Base-by-base conservation (phyloP, 768 basidiomycete species). In the Chalciporus chontae region DNA sequence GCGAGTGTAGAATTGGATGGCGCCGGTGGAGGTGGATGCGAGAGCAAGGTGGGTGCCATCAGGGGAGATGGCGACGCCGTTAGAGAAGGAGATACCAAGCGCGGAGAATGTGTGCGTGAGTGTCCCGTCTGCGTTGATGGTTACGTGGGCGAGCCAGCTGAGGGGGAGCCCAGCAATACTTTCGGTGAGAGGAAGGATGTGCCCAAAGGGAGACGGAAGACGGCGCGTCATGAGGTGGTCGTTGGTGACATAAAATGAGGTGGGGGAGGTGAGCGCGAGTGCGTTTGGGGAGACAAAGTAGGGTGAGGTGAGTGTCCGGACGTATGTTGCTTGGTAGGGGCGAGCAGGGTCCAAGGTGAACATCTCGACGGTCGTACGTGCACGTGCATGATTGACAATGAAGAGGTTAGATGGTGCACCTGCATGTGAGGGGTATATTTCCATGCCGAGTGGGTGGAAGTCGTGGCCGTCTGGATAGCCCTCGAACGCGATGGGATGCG, bases 391-490 rank as follows among this genome's bases (percentile, higher is more conserved):
- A 68, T 89, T 90, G 58, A 86, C 70, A 40, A 81, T 71, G 65
- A 83, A 86, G 42, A 88, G 70, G 56, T 77, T 77, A 42, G 83
- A 83, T 4, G 70, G 42, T 42, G 76, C 71, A 3, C 77, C 75
- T 8, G 64, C 58, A 52, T 67, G 61, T 0, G 80, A 82, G 5
- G 79, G 81, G 58, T 74, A 80, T 2, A 80, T 59, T 26, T 79
- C 84, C 44, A 84, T 60, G 2, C 86, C 87, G 3, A 90, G 75
- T 0, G 87, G 87, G 57, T 89, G 87, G 58, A 88, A 90, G 56
- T 82, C 79, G 58, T 83, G 80, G 1, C 50, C 59, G 13, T 65
- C 50, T 1, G 86, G 87, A 56, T 81, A 87, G 6, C 73, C 73
- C 17, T 69, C 60, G 29, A 88, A 59, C 1, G 67, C 54, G 31